A percentile compares a stretch with the other conserved stretches of the same genome.
Conservation (phyloP, 73 alveolate genomes). For the Paramecium tetraurelia region DNA sequence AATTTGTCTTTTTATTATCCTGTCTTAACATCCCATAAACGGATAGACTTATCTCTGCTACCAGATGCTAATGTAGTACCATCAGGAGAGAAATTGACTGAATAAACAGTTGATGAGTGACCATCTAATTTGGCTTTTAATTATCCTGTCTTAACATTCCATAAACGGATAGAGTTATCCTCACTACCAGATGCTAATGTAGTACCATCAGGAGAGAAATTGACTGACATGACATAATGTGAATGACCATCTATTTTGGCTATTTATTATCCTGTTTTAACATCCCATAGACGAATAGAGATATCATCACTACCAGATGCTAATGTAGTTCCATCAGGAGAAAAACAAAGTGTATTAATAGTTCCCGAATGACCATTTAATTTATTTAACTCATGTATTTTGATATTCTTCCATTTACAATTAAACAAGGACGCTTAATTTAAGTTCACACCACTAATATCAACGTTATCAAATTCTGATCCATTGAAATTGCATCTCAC, state of each 20-base stretch:
- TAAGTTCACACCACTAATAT: no score
- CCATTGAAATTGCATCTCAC: no score
- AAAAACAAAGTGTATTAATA: no score
- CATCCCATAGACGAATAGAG: not conserved
- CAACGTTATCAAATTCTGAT: no score
- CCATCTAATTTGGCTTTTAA: not conserved
- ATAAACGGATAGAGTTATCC: not conserved
- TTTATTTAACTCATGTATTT: no score
- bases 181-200: not conserved
- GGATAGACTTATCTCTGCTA: not conserved
- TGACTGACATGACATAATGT: no score
- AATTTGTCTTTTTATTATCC: not conserved
- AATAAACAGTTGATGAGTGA: no score
- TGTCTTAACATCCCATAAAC: not conserved
- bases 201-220: no score
- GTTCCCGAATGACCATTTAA: no score
- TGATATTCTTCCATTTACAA: no score
- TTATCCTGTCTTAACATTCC: not conserved
- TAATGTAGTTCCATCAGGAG: not conserved
- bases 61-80: not conserved
- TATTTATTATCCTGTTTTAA: not conserved
- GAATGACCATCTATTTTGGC: not conserved
- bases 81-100: not conserved
- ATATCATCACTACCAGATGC: not conserved
- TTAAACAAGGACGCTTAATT: no score